Evolutionary conservation across 2,329 filamentous ascomycete species (phyloP).

Genomic region (Xylaria multiplex): DNA sequence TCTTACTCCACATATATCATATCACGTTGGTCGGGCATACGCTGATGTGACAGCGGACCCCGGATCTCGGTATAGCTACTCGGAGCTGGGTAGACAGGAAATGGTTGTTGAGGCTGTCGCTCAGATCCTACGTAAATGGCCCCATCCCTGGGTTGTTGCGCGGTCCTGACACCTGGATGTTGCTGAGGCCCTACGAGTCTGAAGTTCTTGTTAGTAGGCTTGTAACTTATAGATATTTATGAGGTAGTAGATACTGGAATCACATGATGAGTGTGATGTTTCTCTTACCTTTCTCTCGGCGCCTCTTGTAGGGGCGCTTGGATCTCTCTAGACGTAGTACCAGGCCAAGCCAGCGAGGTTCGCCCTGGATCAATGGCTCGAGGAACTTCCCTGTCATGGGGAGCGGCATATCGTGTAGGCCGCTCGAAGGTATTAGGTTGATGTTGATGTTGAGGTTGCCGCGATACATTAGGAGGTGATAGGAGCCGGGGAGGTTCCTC

Average conservation of each 20-base stretch:
- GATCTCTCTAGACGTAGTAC: constrained; percentile 24
- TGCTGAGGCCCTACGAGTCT: constrained; percentile 32
- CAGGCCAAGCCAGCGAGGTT: constrained; percentile 31
- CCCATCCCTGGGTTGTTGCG: constrained; percentile 4
- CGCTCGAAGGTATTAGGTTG: constrained; percentile 12
- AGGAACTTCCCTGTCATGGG: constrained; percentile 32
- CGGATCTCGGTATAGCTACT: constrained; percentile 37
- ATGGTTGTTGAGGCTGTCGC: constrained; percentile 34
- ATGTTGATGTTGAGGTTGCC: constrained; percentile 15
- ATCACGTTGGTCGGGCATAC: constrained; percentile 37
- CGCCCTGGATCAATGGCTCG: constrained; percentile 30
- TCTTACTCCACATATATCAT: constrained; percentile 43
- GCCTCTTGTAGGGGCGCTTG: constrained; percentile 28
- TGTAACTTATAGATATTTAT: not conserved
- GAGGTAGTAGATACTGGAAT: not conserved
- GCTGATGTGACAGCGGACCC: constrained; percentile 33
- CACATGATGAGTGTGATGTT: not conserved
- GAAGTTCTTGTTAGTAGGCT: constrained; percentile 33
- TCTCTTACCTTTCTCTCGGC: constrained; percentile 42
- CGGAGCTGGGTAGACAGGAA: constrained; percentile 37
- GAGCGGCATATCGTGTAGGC: constrained; percentile 15
- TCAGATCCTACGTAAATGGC: constrained; percentile 34
- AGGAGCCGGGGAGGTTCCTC: constrained; percentile 28
- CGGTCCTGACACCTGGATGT: constrained; percentile 17
- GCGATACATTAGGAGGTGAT: constrained; percentile 19